A percentile compares a stretch with the other conserved stretches of the same genome.
Conservation (phyloP, 2,329 filamentous ascomycete species). For the Botrytis galanthina region DNA sequence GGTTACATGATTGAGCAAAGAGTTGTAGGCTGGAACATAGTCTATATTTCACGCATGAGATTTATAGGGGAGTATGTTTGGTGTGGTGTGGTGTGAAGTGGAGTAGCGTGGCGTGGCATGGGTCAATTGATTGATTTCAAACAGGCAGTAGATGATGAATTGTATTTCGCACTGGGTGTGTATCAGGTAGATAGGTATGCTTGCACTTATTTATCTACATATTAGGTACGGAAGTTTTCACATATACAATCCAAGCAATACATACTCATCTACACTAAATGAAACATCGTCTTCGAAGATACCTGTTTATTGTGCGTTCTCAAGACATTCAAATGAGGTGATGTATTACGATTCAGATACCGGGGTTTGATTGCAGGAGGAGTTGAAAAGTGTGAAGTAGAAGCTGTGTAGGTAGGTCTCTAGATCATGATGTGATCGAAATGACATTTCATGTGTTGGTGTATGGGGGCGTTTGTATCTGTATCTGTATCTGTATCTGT, state of each 20-base stretch:
- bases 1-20: background rate
- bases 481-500: background rate
- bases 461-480: background rate
- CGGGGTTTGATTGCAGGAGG: background rate
- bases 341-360: background rate
- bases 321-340: background rate
- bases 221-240: background rate
- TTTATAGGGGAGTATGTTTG: background rate
- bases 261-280: conserved; percentile 1
- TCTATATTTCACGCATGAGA: background rate
- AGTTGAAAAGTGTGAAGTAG: background rate
- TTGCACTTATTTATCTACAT: background rate
- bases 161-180: background rate
- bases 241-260: background rate
- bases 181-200: background rate
- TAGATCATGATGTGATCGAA: background rate
- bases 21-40: background rate
- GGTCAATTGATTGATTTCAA: background rate
- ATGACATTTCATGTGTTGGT: background rate
- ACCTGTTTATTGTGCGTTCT: background rate
- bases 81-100: background rate
- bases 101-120: background rate
- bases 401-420: background rate
- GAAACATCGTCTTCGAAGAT: background rate
- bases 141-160: background rate